A percentile compares a stretch with the other conserved stretches of the same genome.
Evolutionary conservation across 1,284 basidiomycete genomes (phyloP).

Genomic region (Cutaneotrichosporon sp.): DNA sequence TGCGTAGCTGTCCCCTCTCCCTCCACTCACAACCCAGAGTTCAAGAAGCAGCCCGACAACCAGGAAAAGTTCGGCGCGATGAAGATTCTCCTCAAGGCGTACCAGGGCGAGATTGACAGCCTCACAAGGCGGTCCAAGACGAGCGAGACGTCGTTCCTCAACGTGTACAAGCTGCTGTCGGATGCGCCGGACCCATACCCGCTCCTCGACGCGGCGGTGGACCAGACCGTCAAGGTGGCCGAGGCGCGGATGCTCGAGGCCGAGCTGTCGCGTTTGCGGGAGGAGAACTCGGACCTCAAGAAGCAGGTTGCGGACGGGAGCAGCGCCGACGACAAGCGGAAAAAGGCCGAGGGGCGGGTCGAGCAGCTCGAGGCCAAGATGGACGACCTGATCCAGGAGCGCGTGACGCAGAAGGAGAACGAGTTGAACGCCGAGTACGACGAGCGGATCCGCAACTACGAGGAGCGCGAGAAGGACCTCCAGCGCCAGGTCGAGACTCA

Average conservation of each 20-base stretch:
- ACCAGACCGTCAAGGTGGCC: constrained; percentile 83
- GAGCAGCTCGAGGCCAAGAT: constrained; percentile 87
- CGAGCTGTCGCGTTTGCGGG: constrained; percentile 68
- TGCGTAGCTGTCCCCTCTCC: constrained; percentile 38
- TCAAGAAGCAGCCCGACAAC: constrained; percentile 83
- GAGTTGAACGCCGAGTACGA: constrained; percentile 95
- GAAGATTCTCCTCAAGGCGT: constrained; percentile 88
- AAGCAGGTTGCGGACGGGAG: constrained; percentile 67
- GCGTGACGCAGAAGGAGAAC: constrained; percentile 85
- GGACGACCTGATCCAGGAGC: constrained; percentile 84
- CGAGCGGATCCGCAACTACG: constrained; percentile 90
- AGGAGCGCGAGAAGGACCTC: constrained; percentile 89
- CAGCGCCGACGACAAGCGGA: constrained; percentile 69
- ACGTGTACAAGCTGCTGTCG: constrained; percentile 88
- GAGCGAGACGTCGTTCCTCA: constrained; percentile 90
- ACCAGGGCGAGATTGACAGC: constrained; percentile 94
- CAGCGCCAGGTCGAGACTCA: constrained; percentile 80
- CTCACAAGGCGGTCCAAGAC: constrained; percentile 88
- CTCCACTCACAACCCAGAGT: constrained; percentile 62
- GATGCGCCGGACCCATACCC: constrained; percentile 97
- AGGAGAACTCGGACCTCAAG: constrained; percentile 77
- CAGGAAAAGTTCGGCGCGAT: constrained; percentile 79
- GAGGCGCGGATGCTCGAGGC: constrained; percentile 73
- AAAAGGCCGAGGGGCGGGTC: constrained; percentile 69
- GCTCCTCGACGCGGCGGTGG: constrained; percentile 87